These are phyloP conservation scores for Colletotrichum higginsianum DNA, from an alignment of 2,329 filamentous ascomycete genomes.

Conservation along the genomic window DNA sequence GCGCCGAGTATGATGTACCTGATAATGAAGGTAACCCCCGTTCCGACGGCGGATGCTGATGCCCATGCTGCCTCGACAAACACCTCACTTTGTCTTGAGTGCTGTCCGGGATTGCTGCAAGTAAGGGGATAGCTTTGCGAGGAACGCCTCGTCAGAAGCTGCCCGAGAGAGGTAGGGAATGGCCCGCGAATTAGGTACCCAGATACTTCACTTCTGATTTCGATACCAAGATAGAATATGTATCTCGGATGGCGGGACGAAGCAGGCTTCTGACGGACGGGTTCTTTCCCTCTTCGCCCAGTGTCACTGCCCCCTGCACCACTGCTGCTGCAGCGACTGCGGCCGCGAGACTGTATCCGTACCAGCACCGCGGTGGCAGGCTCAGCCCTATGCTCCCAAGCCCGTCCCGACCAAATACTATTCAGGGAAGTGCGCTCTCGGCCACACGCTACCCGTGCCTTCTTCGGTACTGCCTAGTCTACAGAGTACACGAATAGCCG, in stretches of 20 bases:
- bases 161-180: not conserved
- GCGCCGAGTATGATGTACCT: not conserved
- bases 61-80: slow-evolving; percentile 2
- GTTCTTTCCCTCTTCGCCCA: not conserved
- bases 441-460: slow-evolving; percentile 16
- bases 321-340: not conserved
- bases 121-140: not conserved
- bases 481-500: too few relatives aligned
- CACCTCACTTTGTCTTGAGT: not conserved
- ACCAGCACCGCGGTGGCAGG: slow-evolving; percentile 22
- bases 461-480: not conserved
- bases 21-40: slow-evolving; percentile 8
- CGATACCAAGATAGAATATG: not conserved
- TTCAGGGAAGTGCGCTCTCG: slow-evolving; percentile 28
- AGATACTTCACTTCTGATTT: too few relatives aligned
- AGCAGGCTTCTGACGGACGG: not conserved
- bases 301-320: not conserved
- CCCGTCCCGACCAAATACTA: slow-evolving; percentile 13
- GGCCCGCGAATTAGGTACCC: not conserved
- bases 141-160: not conserved
- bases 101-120: not conserved
- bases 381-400: slow-evolving; percentile 40
- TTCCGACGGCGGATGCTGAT: slow-evolving; percentile 10
- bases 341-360: not conserved
- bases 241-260: not conserved